Base-by-base conservation (phyloP, 768 basidiomycete genomes). In the Megacollybia marginata region DNA sequence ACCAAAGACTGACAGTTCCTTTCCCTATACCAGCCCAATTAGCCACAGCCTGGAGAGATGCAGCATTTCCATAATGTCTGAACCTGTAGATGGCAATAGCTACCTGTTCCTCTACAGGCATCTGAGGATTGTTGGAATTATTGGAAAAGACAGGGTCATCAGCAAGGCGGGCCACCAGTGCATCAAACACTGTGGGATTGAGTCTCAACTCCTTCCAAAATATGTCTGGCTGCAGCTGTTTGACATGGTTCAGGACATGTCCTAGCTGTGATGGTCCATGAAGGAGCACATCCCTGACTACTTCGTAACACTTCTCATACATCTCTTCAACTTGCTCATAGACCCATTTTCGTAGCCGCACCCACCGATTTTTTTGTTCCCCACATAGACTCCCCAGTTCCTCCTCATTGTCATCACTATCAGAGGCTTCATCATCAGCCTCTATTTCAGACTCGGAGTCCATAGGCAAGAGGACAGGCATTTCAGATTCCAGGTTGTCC, bases 61-160 rank as follows among this genome's bases (percentile, higher is more conserved):
- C 62, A 15, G 63, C 68, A 66, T 69, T 75, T 28, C 72, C 69
- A 53, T 59, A 57, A 48, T 67, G 67, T 3, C 70, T 69, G 16
- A 36, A 36, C 16, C 35, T 36, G 16, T 36, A 36, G 10, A 36
- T 10, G 10, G 35, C 35, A 16, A 56, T 72, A 70, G 0, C 65
- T 55, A 75, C 50, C 46, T 74, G 69, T 4, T 44, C 9, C 13
- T 59, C 59, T 20, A 67, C 50, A 23, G 61, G 53, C 6, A 58
- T 51, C 49, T 68, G 67, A 7, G 40, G 16, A 18, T 54, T 53
- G n/a, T 54, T 48, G 9, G 64, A 65, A 38, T 62, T 48, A 48
- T 64, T 69, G 12, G 34, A 36, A 16, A 36, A 36, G 35, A 36
- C 35, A 10, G 35, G 35, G 16, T 36, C 35, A 10, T 10, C 10